These are phyloP conservation scores for Phytophthora sojae DNA, from an alignment of 352 stramenopile genomes.

Conservation along the genomic window DNA sequence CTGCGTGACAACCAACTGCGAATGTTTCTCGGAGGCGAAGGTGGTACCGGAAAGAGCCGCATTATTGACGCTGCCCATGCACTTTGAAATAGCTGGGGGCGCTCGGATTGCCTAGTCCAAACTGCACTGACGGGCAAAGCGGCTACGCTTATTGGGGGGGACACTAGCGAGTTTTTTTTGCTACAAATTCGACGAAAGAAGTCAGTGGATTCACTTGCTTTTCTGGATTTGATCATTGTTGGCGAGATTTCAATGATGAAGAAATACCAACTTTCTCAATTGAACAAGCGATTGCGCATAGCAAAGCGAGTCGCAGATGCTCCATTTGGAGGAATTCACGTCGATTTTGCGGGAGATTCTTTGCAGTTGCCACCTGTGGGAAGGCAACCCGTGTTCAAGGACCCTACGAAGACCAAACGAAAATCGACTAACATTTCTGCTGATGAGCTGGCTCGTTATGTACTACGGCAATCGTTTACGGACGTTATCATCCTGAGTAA, in stretches of 20 bases:
- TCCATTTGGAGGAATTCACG: neutral
- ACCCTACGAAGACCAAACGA: neutral
- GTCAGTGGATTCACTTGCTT: neutral
- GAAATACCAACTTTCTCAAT: neutral
- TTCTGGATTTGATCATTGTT: neutral
- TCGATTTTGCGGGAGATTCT: neutral
- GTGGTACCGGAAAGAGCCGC: conserved; percentile 6
- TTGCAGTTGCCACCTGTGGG: conserved; percentile 11
- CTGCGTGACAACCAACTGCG: neutral
- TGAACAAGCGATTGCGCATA: conserved; percentile 1
- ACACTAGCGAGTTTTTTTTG: conserved; percentile 4
- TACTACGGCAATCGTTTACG: conserved; percentile 6
- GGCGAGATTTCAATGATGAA: conserved; percentile 17
- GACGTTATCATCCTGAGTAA: conserved; percentile 16
- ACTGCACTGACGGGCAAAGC: conserved; percentile 5
- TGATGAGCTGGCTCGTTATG: conserved; percentile 5
- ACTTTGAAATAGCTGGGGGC: conserved; percentile 1
- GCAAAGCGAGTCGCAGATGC: conserved; percentile 1
- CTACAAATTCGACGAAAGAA: neutral
- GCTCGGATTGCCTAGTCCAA: neutral
- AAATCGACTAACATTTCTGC: neutral
- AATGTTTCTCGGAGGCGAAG: conserved; percentile 9
- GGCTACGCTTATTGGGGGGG: conserved; percentile 1
- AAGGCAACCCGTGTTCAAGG: conserved; percentile 4
- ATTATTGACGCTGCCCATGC: neutral